Base-by-base conservation (phyloP, 78 protist genomes). In the Bigelowiella natans region DNA sequence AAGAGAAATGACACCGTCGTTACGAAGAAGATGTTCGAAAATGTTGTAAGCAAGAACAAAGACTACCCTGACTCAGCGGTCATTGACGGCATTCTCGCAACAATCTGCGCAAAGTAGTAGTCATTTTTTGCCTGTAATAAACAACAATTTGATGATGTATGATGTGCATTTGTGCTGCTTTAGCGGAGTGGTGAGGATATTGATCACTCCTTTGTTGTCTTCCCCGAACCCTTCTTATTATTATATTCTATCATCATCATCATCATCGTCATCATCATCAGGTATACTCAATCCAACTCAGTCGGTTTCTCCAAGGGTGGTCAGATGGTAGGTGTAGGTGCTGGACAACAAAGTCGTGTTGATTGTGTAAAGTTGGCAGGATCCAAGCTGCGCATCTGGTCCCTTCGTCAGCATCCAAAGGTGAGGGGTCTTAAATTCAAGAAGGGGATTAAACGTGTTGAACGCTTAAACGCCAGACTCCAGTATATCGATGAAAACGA, bases 321-420 rank as follows among this genome's bases (percentile, higher is more conserved):
- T 1, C 94, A 92, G 94, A 93, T 94, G 88, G 29, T 95, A n/a
- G 97, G 97, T 31, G 89, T 95, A 1, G 97, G 97, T 26, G 97
- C 97, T 2, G 97, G 94, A 2, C 97, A 95, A 93, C 97, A 95
- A 92, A 30, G 85, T 28, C 94, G 97, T 37, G 92, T 95, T 82
- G 94, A 95, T 90, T 95, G 97, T 95, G 91, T 92, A 31, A 89
- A 93, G 86, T 91, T 95, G 0, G 97, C 97, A 0, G 97, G 96
- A 11, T 90, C 91, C 31, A 95, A 95, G 94, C 94, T 38, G 64
- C 31, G 38, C 88, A 91, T 90, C 39, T 89, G 90, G 90, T 92
- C 92, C 89, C 86, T 94, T 90, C 83, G 96, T 11, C 93, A 90
- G 36, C 95, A 95, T 92, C 96, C 96, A 18, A 92, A 90, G 89